Percentiles rank a stretch among this genome's conserved stretches.
Conservation (phyloP, 768 basidiomycete species). For the Podaxis carcinomalis region DNA sequence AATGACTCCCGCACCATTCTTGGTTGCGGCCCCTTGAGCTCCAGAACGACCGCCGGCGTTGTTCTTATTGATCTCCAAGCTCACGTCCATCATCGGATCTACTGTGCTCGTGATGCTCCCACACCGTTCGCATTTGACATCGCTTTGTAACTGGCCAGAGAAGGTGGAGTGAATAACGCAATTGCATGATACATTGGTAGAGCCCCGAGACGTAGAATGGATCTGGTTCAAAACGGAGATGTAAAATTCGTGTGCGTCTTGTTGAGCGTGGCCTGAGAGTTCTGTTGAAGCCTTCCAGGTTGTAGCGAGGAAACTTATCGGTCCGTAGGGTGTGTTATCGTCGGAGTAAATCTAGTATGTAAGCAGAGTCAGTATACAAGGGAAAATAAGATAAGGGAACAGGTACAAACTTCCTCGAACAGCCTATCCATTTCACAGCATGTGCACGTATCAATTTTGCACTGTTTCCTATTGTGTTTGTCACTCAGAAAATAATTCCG, state of each 20-base stretch:
- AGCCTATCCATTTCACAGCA: slow-evolving; percentile 93
- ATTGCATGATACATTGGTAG: slow-evolving; percentile 75
- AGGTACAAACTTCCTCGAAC: slow-evolving; percentile 56
- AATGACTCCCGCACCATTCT: slow-evolving; percentile 22
- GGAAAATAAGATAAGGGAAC: background rate
- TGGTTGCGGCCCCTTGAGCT: background rate
- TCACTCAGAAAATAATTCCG: slow-evolving; percentile 89
- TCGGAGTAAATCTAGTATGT: slow-evolving; percentile 48
- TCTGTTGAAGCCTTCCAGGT: slow-evolving; percentile 82
- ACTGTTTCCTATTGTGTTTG: slow-evolving; percentile 73
- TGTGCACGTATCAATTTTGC: slow-evolving; percentile 71
- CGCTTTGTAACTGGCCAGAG: slow-evolving; percentile 80
- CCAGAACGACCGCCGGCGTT: slow-evolving; percentile 13
- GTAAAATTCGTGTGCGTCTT: slow-evolving; percentile 90
- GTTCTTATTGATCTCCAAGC: slow-evolving; percentile 65
- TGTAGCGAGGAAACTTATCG: slow-evolving; percentile 75
- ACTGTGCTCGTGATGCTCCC: slow-evolving; percentile 70
- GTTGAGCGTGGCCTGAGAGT: slow-evolving; percentile 88
- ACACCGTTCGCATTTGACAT: slow-evolving; percentile 86
- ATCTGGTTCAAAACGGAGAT: slow-evolving; percentile 84
- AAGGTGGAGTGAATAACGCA: slow-evolving; percentile 93
- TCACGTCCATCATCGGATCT: slow-evolving; percentile 90
- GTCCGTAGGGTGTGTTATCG: slow-evolving; percentile 65
- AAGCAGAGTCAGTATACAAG: background rate
- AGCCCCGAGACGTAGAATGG: slow-evolving; percentile 71